A percentile compares a stretch with the other conserved stretches of the same genome.
Conservation (phyloP, 2,329 filamentous ascomycete species). For the Pyrenophora seminiperda region DNA sequence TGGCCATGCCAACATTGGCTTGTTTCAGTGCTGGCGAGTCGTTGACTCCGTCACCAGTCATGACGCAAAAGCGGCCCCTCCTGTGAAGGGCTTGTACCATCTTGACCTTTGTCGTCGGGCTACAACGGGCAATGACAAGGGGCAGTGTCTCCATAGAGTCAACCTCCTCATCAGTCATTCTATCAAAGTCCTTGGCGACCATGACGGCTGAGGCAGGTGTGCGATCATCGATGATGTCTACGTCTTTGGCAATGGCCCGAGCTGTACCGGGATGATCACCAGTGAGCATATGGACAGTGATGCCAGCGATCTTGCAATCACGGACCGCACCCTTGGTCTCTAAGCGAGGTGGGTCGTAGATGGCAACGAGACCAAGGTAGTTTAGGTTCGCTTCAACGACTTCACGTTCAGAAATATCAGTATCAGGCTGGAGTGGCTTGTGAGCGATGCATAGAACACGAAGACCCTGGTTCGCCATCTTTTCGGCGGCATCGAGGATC, state of each 20-base stretch:
- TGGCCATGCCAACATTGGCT: constrained; percentile 52
- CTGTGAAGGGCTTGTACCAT: constrained; percentile 53
- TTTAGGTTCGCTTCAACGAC: constrained; percentile 70
- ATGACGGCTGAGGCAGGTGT: constrained; percentile 44
- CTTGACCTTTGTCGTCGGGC: constrained; percentile 54
- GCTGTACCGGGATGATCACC: constrained; percentile 56
- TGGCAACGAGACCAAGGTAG: constrained; percentile 81
- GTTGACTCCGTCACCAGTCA: constrained; percentile 53
- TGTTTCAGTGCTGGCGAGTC: constrained; percentile 50
- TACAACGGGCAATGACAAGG: constrained; percentile 54
- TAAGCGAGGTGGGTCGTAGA: constrained; percentile 83
- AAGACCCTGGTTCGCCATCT: constrained; percentile 47
- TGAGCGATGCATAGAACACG: constrained; percentile 48
- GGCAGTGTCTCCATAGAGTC: constrained; percentile 51
- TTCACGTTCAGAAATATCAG: constrained; percentile 55
- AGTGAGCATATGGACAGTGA: constrained; percentile 57
- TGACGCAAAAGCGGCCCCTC: constrained; percentile 47
- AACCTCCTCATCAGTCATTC: constrained; percentile 50
- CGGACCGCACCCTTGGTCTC: constrained; percentile 69
- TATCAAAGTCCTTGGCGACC: constrained; percentile 54
- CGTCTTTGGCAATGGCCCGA: constrained; percentile 54
- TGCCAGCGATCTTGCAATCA: constrained; percentile 54
- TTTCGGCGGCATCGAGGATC: constrained; percentile 25
- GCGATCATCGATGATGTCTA: constrained; percentile 49
- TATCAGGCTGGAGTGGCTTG: constrained; percentile 35